These are phyloP conservation scores for Cercospora sesami DNA, from an alignment of 2,329 filamentous ascomycete species.

Conservation along the genomic window DNA sequence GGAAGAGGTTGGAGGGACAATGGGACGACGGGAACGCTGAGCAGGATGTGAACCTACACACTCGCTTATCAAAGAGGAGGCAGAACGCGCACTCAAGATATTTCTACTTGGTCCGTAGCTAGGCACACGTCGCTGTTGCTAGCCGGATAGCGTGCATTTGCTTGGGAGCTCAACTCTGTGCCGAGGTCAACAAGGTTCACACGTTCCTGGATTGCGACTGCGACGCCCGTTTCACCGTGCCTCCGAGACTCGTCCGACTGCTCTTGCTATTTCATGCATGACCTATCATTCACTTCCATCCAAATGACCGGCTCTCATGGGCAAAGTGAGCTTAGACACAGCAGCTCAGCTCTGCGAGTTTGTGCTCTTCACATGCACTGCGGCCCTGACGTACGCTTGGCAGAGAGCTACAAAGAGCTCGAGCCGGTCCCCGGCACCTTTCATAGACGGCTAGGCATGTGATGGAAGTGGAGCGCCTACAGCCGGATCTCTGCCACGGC, in stretches of 20 bases:
- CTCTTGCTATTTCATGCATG: not conserved
- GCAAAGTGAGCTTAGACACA: not conserved
- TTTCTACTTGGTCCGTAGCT: constrained; percentile 1
- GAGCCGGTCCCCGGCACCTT: not conserved
- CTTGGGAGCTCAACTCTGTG: constrained; percentile 1
- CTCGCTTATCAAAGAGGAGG: not conserved
- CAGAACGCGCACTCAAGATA: not conserved
- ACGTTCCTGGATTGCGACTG: constrained; percentile 1
- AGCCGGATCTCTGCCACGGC: not conserved
- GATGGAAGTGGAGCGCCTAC: not conserved
- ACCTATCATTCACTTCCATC: not conserved
- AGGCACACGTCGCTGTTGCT: constrained; percentile 6
- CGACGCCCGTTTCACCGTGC: not conserved
- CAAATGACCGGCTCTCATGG: not conserved
- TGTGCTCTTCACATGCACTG: not conserved
- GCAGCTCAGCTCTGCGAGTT: not conserved
- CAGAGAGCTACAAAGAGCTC: not conserved
- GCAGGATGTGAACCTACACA: not conserved
- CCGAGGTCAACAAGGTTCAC: constrained; percentile 8
- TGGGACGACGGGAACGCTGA: not conserved
- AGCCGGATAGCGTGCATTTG: constrained; percentile 1
- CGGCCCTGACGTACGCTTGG: not conserved
- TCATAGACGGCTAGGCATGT: not conserved
- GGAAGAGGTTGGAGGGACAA: not conserved
- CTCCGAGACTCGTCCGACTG: not conserved